Base-by-base conservation (phyloP, 2,329 filamentous ascomycete species). In the Chaetomiaceae sp. region DNA sequence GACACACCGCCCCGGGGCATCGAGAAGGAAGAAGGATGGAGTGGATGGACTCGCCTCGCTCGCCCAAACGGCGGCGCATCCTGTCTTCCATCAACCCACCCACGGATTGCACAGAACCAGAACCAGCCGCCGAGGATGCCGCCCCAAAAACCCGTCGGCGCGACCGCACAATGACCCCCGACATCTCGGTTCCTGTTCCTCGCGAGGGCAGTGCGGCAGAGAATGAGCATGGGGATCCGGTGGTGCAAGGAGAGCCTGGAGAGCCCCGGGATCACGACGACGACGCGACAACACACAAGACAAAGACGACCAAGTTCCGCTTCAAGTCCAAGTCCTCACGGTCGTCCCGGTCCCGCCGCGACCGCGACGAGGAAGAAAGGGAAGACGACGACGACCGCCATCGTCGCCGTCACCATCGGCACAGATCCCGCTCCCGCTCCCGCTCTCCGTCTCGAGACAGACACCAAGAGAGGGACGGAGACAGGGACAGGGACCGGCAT, bases 1-100 rank as follows among this genome's bases (percentile, higher is more conserved):
- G 10, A 2, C 5, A 10, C 14, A 5, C 30, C 6, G 25, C 14
- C 14, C 12, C 14, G 14, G 30, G 5, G 21, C 6, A 6, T 35
- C 31, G 4, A 10, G 14, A 27, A 17, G 14, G 20, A 14, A 7
- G 25, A 25, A 35, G 14, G 17, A 48, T 48, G 20, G 55, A 57
- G 17, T 53, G 14, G 17, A 48, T 48, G 20, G 55, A 57, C 14
- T 53, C 53, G 31, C 53, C 51, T 17, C 51, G 55, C 31, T 63
- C 63, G 41, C 62, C 65, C n/a, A 60, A 63, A 56, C 64, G 75
- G 61, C 71, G 73, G n/a, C 73, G 72, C 39, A 75, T 77, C 17
- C 66, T 78, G 16, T 73, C 72, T 6, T 77, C 74, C 6, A 53
- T 61, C 54, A 60, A 61, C 30, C 56, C 50, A 4, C n/a, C n/a